Base-by-base conservation (phyloP, 1,284 basidiomycete genomes). In the Vanrija pseudolonga region DNA sequence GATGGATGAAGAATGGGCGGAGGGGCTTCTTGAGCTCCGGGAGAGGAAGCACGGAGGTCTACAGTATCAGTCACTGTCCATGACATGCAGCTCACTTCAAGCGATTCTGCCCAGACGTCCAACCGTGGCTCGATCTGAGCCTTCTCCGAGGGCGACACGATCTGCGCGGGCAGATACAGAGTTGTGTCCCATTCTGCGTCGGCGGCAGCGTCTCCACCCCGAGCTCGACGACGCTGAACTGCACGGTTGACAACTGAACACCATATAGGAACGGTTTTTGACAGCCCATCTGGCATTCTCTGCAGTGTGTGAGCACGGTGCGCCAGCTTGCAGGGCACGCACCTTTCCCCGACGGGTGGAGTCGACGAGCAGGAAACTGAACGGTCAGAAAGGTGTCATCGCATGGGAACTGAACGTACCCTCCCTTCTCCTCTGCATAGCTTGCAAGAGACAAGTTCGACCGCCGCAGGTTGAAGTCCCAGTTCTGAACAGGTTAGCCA, bases 241-340 rank as follows among this genome's bases (percentile, higher is more conserved):
- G 90, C 90, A 8, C 83, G 80, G 67, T 97, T 98, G 62, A 98
- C 80, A 3, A 95, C 90, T 2, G 89, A 81, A 71, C 95, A 98
- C 95, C 95, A 98, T 45, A 94, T 89, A 0, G 95, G 93, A 0
- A 97, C 82, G 0, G 95, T 98, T 73, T 98, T 98, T 6, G 89
- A 89, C 0, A 98, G 79, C 0, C 94, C 92, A 66, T 98, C 95
- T 0, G 95, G 95, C 61, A 95, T 88, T 15, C 90, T 85, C 77
- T 78, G 59, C 8, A 24, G 40, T 22, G 12, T 42, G 23, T 48
- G 26, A 57, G 47, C 22, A 49, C n/a, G 18, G 19, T 9, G 20
- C 28, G 9, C 11, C 4, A 4, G n/a, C 22, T 20, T 3, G 4
- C 12, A 18, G 4, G 2, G 7, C 9, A 44, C 63, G 26, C 17